Evolutionary conservation across 2,329 filamentous ascomycete species (phyloP), one percentile per base, ranked within the genome.

Genomic region (Fusarium sp.): DNA sequence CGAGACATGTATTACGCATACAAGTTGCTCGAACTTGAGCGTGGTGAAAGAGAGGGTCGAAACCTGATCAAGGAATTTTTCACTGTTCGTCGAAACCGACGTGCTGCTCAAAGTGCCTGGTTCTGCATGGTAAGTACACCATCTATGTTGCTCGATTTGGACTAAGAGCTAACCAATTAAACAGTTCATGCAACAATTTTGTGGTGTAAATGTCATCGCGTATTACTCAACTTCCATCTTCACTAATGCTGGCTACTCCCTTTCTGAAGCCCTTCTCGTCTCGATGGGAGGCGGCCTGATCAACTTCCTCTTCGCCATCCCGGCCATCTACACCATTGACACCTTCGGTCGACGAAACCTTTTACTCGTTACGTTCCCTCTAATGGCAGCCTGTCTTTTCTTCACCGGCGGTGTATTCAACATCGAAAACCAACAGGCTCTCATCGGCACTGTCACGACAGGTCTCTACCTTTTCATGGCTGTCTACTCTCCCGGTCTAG

Each of bases 291-390:
- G 85, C 59, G 87, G 87, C 12, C 74, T 88, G 23, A 80, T 88
- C 54, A 88, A 88, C 76, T 89, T 86, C 70, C 56, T 88, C 6
- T 88, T 88, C 57, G 86, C 87, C 5, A 85, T 87, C 63, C 87
- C 86, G 0, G 86, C 87, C 4, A 77, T 88, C 43, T 86, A 84
- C 77, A 88, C 86, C 3, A 89, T 89, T 51, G 86, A 89, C 60
- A 88, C 85, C 0, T 88, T 83, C 58, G 87, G 86, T 1, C 84
- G 86, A 25, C 81, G 87, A n/a, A 80, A 84, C 31, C 76, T 89
- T 4, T 80, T 89, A 2, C 76, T 89, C 4, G 85, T 88, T 67
- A 88, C 86, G 3, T 88, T 89, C 75, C 86, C 86, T 1, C 79
- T 86, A 19, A 88, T 88, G 86, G 80, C 85, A 4, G 80, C 84